Conservation (phyloP, 805 yeast species). For the Candida pseudofarinosa region DNA sequence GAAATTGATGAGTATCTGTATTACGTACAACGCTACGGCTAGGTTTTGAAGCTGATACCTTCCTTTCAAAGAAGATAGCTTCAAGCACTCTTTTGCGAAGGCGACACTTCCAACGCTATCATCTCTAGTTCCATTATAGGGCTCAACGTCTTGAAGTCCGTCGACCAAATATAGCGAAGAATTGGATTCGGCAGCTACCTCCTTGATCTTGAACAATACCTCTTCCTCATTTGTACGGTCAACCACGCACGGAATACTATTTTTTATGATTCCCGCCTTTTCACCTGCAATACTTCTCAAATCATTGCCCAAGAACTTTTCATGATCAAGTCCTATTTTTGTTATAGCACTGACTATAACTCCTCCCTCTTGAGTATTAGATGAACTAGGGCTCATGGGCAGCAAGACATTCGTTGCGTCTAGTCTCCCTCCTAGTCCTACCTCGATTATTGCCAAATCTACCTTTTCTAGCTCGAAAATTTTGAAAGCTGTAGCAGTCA, state of each 20-base stretch:
- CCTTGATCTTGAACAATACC: slow-evolving; percentile 46
- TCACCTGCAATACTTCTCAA: slow-evolving; percentile 64
- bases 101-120: not conserved
- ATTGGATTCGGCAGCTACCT: slow-evolving; percentile 28
- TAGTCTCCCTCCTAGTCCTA: slow-evolving; percentile 85
- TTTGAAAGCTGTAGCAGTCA: slow-evolving; percentile 82
- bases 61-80: slow-evolving; percentile 60
- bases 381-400: slow-evolving; percentile 12
- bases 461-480: slow-evolving; percentile 60
- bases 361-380: slow-evolving; percentile 19
- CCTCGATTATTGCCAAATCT: slow-evolving; percentile 82
- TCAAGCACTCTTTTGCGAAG: slow-evolving; percentile 1
- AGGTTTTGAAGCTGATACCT: slow-evolving; percentile 69
- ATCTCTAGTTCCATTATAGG: slow-evolving; percentile 1
- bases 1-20: slow-evolving; percentile 31
- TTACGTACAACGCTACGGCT: slow-evolving; percentile 58
- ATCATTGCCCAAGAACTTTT: slow-evolving; percentile 65
- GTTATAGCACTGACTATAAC: slow-evolving; percentile 71
- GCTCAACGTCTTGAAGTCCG: slow-evolving; percentile 6
- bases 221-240: slow-evolving; percentile 60
- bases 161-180: slow-evolving; percentile 25
- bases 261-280: slow-evolving; percentile 84
- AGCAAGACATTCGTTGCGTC: slow-evolving; percentile 83
- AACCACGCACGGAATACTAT: slow-evolving; percentile 56
- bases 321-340: slow-evolving; percentile 85